Evolutionary conservation across 2,329 filamentous ascomycete species (phyloP).

Genomic region (Knufia petricola): DNA sequence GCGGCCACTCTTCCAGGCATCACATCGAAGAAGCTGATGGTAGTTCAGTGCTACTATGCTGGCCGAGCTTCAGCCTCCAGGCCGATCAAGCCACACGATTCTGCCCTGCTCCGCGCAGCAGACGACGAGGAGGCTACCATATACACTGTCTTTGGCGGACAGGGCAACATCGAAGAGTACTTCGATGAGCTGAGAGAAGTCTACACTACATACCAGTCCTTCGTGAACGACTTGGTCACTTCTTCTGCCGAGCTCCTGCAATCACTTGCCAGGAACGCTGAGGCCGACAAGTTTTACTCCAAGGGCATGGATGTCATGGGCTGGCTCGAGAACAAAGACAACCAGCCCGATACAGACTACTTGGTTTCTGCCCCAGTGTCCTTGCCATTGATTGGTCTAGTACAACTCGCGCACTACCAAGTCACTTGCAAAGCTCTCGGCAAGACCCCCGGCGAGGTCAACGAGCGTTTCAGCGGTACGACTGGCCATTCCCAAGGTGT

Average conservation of each 20-base stretch:
- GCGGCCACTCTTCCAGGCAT: constrained; percentile 82
- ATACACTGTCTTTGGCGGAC: constrained; percentile 91
- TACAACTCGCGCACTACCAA: constrained; percentile 90
- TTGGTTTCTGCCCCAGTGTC: constrained; percentile 90
- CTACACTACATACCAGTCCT: constrained; percentile 81
- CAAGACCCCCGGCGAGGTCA: constrained; percentile 76
- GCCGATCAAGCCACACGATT: constrained; percentile 84
- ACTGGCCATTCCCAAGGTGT: constrained; percentile 97
- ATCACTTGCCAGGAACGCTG: constrained; percentile 67
- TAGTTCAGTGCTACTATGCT: constrained; percentile 84
- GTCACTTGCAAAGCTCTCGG: constrained; percentile 89
- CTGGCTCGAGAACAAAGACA: constrained; percentile 82
- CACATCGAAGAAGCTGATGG: constrained; percentile 79
- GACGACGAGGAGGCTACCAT: constrained; percentile 73
- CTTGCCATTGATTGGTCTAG: constrained; percentile 88
- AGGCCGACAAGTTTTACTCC: constrained; percentile 88
- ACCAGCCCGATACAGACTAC: constrained; percentile 89
- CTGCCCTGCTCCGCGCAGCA: constrained; percentile 80
- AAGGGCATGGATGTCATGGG: constrained; percentile 93
- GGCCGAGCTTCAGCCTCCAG: constrained; percentile 75
- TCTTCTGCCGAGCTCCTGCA: constrained; percentile 81
- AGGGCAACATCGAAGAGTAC: constrained; percentile 99
- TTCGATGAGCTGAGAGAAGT: constrained; percentile 94
- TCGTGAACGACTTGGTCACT: constrained; percentile 75
- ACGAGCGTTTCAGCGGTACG: constrained; percentile 73